Evolutionary conservation across 352 stramenopile species (phyloP).

Genomic region (Phytophthora aleatoria): DNA sequence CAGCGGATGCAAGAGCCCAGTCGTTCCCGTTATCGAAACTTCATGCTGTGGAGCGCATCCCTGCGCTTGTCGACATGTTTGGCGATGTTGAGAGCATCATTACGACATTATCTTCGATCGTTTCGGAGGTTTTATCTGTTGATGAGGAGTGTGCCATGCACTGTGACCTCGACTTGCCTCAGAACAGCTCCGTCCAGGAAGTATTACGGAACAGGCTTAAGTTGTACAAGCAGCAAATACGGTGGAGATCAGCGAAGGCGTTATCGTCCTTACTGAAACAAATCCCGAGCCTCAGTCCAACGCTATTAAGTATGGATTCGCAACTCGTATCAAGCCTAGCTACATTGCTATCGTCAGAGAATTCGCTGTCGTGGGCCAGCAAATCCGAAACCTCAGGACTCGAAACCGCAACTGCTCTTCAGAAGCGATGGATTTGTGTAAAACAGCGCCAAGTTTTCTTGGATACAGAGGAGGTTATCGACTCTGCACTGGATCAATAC

Average conservation of each 20-base stretch:
- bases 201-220: slow-evolving; percentile 63
- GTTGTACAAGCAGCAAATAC: slow-evolving; percentile 80
- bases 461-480: slow-evolving; percentile 71
- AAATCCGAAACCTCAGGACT: slow-evolving; percentile 14
- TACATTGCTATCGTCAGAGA: slow-evolving; percentile 59
- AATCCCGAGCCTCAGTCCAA: slow-evolving; percentile 46
- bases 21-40: slow-evolving; percentile 57
- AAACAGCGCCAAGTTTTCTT: slow-evolving; percentile 78
- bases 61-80: slow-evolving; percentile 80
- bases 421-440: slow-evolving; percentile 70
- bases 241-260: slow-evolving; percentile 81
- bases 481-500: slow-evolving; percentile 69
- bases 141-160: slow-evolving; percentile 40
- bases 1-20: slow-evolving; percentile 21
- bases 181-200: slow-evolving; percentile 68
- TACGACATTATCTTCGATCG: slow-evolving; percentile 53
- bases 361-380: slow-evolving; percentile 39
- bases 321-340: slow-evolving; percentile 70
- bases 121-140: slow-evolving; percentile 30
- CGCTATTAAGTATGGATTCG: slow-evolving; percentile 56
- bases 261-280: slow-evolving; percentile 76
- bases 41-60: slow-evolving; percentile 72
- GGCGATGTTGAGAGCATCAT: slow-evolving; percentile 65
- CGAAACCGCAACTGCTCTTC: slow-evolving; percentile 41
- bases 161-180: slow-evolving; percentile 57